These are phyloP conservation scores for Jimgerdemannia flammicorona DNA, from an alignment of 192 early-diverging fungal species.

Conservation along the genomic window DNA sequence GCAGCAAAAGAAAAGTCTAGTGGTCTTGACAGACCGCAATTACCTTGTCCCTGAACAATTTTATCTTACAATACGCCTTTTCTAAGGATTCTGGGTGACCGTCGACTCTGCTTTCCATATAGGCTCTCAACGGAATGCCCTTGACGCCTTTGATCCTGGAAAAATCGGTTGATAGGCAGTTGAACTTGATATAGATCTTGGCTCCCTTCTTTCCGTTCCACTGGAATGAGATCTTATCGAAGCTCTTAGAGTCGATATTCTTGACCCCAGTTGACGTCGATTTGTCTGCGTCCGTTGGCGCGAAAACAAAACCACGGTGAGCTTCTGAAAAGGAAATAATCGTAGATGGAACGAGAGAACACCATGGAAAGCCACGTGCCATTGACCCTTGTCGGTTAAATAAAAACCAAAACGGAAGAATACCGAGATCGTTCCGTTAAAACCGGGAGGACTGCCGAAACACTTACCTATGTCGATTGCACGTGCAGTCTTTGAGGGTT, in stretches of 20 bases:
- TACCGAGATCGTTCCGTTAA: no score
- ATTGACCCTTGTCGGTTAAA: no score
- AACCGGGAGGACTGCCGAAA: no score
- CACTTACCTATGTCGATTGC: constrained; percentile 44
- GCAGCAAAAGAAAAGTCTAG: background rate
- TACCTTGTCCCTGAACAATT: constrained; percentile 74
- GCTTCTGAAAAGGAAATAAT: no score
- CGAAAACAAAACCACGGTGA: no score
- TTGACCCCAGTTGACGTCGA: constrained; percentile 32
- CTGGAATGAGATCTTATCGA: constrained; percentile 68
- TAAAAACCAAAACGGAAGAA: no score
- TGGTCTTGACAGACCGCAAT: background rate
- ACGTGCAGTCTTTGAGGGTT: constrained; percentile 46
- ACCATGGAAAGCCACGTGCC: no score
- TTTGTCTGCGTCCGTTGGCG: background rate
- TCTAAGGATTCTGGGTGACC: constrained; percentile 32
- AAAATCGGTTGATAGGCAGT: constrained; percentile 77
- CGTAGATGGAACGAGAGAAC: no score
- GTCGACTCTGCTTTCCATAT: constrained; percentile 34
- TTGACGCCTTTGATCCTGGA: constrained; percentile 80
- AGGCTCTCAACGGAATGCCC: constrained; percentile 64
- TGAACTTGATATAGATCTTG: constrained; percentile 64
- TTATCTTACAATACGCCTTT: constrained; percentile 56
- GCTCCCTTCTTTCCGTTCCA: constrained; percentile 66
- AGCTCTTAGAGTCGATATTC: constrained; percentile 49